Evolutionary conservation across 306 rosid species (phyloP).

Genomic region (Erythrophleum fordii): DNA sequence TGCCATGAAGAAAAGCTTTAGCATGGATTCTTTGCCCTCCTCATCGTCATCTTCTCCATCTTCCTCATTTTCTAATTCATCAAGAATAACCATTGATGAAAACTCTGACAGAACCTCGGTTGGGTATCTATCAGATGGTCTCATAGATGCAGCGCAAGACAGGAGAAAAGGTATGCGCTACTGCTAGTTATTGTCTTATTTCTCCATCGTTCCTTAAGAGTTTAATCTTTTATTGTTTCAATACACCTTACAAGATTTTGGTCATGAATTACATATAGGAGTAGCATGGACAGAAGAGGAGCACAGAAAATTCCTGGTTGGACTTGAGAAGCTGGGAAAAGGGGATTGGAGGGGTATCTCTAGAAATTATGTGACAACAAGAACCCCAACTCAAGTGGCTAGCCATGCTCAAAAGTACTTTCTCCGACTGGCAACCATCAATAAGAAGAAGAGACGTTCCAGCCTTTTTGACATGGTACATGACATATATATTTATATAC

Average conservation of each 20-base stretch:
- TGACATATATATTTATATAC: background rate
- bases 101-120: conserved; percentile 44
- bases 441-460: conserved; percentile 78
- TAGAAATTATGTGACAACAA: conserved; percentile 70
- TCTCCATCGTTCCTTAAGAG: background rate
- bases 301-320: conserved; percentile 75
- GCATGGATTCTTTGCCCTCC: conserved; percentile 71
- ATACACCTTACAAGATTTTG: too few species aligned
- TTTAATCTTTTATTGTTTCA: background rate
- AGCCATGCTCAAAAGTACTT: conserved; percentile 97
- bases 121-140: conserved; percentile 83
- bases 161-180: conserved; percentile 67
- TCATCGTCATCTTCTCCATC: conserved; percentile 47
- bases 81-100: conserved; percentile 48
- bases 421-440: conserved; percentile 58
- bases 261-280: conserved; percentile 46
- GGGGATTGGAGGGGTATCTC: conserved; percentile 98
- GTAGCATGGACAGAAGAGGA: conserved; percentile 97
- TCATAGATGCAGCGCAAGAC: conserved; percentile 59
- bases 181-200: background rate
- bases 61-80: conserved; percentile 51
- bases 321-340: conserved; percentile 85
- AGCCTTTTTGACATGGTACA: conserved; percentile 85
- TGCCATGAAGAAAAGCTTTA: conserved; percentile 73
- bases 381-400: conserved; percentile 96